Evolutionary conservation across 202 grass and related monocot species (phyloP).

Genomic region (Panicum hallii): DNA sequence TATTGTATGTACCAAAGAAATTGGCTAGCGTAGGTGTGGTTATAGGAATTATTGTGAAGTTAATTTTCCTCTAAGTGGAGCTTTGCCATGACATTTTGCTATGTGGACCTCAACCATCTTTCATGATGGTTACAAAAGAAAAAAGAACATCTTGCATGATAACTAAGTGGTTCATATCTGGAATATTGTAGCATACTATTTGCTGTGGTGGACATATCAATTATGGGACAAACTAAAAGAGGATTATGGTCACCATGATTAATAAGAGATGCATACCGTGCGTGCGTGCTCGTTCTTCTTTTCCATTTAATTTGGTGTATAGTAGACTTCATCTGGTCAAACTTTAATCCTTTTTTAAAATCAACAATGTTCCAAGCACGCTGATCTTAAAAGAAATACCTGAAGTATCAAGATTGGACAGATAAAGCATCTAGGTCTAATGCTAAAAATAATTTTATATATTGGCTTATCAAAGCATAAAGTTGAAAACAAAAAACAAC

Average conservation of each 20-base stretch:
- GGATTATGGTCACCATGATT: not conserved
- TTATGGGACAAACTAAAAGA: not conserved
- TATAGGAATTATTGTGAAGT: not conserved
- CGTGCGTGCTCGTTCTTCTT: not conserved
- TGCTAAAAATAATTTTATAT: not conserved
- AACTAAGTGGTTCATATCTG: not conserved
- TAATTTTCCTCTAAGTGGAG: not conserved
- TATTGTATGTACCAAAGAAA: not conserved
- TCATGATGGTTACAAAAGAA: no score
- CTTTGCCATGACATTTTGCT: not conserved
- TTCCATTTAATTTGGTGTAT: not conserved
- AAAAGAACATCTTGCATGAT: not conserved
- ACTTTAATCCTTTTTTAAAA: no score
- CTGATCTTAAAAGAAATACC: no score
- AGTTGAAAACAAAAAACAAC: not conserved
- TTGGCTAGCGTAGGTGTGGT: not conserved
- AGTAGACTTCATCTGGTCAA: not conserved
- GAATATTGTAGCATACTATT: not conserved
- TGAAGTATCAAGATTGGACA: not conserved
- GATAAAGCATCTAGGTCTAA: not conserved
- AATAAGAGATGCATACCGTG: not conserved
- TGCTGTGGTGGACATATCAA: not conserved
- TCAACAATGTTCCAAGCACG: no score
- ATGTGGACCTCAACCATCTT: not conserved
- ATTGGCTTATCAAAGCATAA: not conserved